These are phyloP conservation scores for Stromatinia cepivora DNA, from an alignment of 2,329 filamentous ascomycete genomes.

Conservation along the genomic window DNA sequence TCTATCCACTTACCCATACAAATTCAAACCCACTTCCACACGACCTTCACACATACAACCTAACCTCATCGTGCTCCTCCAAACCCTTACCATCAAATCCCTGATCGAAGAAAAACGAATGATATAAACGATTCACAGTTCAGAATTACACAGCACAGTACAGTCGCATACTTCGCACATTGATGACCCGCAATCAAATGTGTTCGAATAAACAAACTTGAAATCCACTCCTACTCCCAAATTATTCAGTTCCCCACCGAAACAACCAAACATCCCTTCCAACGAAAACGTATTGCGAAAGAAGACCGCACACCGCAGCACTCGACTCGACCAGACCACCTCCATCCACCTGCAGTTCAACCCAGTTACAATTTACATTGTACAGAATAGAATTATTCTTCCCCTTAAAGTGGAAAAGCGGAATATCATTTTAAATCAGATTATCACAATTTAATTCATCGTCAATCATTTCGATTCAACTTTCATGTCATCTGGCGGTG, in stretches of 20 bases:
- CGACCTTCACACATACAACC: slow-evolving; percentile 11
- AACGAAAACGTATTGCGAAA: slow-evolving; percentile 19
- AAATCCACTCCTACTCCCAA: slow-evolving; percentile 3
- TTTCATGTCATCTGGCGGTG: slow-evolving; percentile 39
- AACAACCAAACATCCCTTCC: slow-evolving; percentile 1
- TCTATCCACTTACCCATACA: slow-evolving; percentile 5
- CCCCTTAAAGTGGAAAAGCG: slow-evolving; percentile 16
- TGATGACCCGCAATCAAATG: slow-evolving; percentile 14
- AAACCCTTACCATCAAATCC: neutral
- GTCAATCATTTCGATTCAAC: slow-evolving; percentile 16
- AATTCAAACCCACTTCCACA: slow-evolving; percentile 8
- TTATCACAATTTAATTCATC: slow-evolving; percentile 17
- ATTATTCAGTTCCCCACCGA: slow-evolving; percentile 18
- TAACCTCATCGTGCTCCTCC: neutral
- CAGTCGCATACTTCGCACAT: neutral
- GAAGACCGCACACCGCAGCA: slow-evolving; percentile 15
- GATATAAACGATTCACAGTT: neutral
- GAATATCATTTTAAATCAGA: slow-evolving; percentile 9
- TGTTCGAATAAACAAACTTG: slow-evolving; percentile 7
- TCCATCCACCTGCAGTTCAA: slow-evolving; percentile 10
- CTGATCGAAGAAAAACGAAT: neutral
- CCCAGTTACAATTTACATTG: neutral
- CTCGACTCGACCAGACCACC: slow-evolving; percentile 14
- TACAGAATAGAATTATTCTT: slow-evolving; percentile 8
- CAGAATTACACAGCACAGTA: neutral